A percentile compares a stretch with the other conserved stretches of the same genome.
phyloP scores from a whole-genome alignment of 495 filamentous ascomycete species.

The Staphylotrichum longicolle region DNA sequence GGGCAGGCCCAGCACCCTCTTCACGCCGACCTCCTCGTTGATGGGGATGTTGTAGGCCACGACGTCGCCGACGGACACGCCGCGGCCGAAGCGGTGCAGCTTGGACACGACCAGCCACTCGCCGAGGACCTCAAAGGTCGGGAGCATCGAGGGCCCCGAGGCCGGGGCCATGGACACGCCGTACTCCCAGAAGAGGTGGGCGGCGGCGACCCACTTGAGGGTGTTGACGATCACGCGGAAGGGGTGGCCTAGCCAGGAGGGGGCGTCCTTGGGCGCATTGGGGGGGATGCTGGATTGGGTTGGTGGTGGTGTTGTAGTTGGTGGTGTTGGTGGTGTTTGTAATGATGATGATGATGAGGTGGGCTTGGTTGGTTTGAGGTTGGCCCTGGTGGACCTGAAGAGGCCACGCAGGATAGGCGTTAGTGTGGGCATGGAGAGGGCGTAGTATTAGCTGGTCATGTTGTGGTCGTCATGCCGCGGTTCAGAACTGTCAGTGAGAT shows the following conservation, averaged over 20 bases:
- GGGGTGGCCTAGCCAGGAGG: constrained; percentile 35
- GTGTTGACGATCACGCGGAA: constrained; percentile 37
- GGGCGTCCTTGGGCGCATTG: constrained; percentile 5
- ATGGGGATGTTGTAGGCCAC: constrained; percentile 74
- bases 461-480: not conserved
- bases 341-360: constrained; percentile 1
- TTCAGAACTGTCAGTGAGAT: not conserved
- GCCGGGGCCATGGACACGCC: constrained; percentile 51
- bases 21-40: constrained; percentile 63
- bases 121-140: constrained; percentile 63
- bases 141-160: constrained; percentile 75
- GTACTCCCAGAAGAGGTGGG: constrained; percentile 60
- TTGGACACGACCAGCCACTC: constrained; percentile 68
- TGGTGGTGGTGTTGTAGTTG: not conserved
- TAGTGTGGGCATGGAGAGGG: constrained; percentile 9
- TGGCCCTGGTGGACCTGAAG: not conserved
- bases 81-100: constrained; percentile 63
- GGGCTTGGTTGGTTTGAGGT: not conserved
- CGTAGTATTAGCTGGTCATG: not conserved
- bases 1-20: constrained; percentile 80
- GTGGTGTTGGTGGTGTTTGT: not conserved
- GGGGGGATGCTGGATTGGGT: constrained; percentile 12
- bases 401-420: constrained; percentile 16
- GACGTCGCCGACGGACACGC: constrained; percentile 77
- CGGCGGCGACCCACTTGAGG: constrained; percentile 46